phyloP scores from a whole-genome alignment of 257 asterid genomes.

The Orobanche coerulescens region DNA sequence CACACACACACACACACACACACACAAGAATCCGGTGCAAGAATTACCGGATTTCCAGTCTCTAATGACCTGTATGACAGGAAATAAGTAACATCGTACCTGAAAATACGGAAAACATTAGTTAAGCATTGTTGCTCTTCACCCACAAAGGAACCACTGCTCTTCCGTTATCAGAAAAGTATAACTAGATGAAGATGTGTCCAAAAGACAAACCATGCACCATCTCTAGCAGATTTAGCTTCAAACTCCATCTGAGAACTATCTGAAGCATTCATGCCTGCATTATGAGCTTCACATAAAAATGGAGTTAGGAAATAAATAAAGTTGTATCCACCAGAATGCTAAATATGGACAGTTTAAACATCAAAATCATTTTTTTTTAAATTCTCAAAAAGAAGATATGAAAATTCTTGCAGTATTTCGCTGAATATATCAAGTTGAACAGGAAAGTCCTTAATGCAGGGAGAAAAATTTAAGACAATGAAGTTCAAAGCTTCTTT shows the following conservation, averaged over 20 bases:
- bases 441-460: background rate
- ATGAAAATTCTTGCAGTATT: background rate
- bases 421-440: background rate
- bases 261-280: slow-evolving; percentile 35
- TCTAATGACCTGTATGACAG: slow-evolving; percentile 48
- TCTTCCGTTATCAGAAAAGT: background rate
- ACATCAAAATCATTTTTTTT: background rate
- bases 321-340: background rate
- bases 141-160: background rate
- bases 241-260: slow-evolving; percentile 54
- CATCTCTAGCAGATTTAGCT: slow-evolving; percentile 66
- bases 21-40: too few species aligned
- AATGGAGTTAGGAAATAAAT: background rate
- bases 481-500: background rate
- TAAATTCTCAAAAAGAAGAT: background rate
- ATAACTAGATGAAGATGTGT: background rate
- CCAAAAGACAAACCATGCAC: slow-evolving; percentile 55
- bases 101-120: slow-evolving; percentile 13
- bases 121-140: background rate
- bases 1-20: too few species aligned
- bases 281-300: slow-evolving; percentile 32
- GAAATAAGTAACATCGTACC: slow-evolving; percentile 62
- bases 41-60: slow-evolving; percentile 53
- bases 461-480: background rate
- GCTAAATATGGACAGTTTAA: background rate